These are phyloP conservation scores for Friedmanniomyces simplex DNA, from an alignment of 495 filamentous ascomycete genomes.

Conservation along the genomic window DNA sequence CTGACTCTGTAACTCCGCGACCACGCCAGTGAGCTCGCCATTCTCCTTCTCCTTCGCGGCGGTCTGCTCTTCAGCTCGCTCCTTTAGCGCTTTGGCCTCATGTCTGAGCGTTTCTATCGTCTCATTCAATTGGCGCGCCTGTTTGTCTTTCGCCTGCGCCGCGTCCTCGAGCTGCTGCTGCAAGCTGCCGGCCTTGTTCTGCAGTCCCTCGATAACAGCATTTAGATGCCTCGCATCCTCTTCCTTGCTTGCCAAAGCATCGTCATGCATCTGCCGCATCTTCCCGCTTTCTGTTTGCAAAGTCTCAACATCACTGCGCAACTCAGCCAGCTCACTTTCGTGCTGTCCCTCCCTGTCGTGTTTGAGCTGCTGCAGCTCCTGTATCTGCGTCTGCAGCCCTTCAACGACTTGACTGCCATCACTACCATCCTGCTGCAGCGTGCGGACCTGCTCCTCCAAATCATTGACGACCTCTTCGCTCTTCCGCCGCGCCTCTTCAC, in stretches of 20 bases:
- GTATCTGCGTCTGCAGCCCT: conserved; percentile 5
- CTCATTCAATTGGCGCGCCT: not conserved
- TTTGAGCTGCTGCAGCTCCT: conserved; percentile 2
- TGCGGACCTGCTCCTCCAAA: not conserved
- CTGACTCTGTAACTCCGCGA: conserved; percentile 10
- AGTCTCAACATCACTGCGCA: not conserved
- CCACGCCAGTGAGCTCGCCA: not conserved
- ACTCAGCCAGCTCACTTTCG: not conserved
- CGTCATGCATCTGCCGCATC: not conserved
- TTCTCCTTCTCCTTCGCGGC: conserved; percentile 13
- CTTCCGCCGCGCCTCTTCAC: not conserved
- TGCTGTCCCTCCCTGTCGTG: not conserved
- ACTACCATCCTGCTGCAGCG: not conserved
- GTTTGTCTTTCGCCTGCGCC: not conserved
- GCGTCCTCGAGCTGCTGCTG: conserved; percentile 9
- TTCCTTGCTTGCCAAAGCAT: not conserved
- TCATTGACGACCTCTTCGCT: not conserved
- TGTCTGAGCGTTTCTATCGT: conserved; percentile 8
- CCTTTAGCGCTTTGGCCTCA: not conserved
- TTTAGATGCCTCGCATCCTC: not conserved
- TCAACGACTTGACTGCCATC: conserved; percentile 3
- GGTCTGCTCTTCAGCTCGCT: conserved; percentile 9
- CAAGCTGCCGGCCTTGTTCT: conserved; percentile 1
- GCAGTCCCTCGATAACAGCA: conserved; percentile 3
- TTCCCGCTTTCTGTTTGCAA: not conserved